phyloP scores from a whole-genome alignment of 1,284 basidiomycete species.

The Tremellales sp. region DNA sequence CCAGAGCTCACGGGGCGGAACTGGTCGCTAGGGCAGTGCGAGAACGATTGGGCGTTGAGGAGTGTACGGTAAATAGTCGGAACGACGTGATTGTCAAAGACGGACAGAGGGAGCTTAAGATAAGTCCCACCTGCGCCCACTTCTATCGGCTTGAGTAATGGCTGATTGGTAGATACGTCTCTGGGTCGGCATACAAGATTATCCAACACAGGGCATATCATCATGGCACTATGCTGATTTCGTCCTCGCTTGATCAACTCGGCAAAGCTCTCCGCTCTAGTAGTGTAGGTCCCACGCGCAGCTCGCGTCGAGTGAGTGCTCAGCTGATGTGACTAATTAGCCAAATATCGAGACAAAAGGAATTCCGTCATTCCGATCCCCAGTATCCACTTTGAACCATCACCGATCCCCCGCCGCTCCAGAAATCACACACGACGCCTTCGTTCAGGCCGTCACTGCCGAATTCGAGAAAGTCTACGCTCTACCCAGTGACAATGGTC shows the following conservation, averaged over 20 bases:
- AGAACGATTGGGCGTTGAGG: conserved; percentile 58
- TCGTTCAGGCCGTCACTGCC: conserved; percentile 65
- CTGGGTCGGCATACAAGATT: conserved; percentile 97
- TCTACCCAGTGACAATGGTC: background rate
- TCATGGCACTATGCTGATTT: conserved; percentile 98
- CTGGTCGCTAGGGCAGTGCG: conserved; percentile 74
- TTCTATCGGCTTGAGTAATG: background rate
- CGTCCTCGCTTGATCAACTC: conserved; percentile 66
- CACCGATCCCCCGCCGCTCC: conserved; percentile 46
- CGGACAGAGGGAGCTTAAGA: conserved; percentile 64
- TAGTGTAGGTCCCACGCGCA: conserved; percentile 55
- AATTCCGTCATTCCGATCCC: conserved; percentile 85
- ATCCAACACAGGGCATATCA: conserved; percentile 88
- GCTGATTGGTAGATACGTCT: conserved; percentile 64
- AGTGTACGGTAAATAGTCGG: conserved; percentile 77
- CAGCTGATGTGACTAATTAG: conserved; percentile 50
- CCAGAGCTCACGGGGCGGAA: conserved; percentile 72
- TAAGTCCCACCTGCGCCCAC: too few relatives aligned
- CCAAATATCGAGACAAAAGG: conserved; percentile 76
- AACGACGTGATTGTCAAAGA: conserved; percentile 78
- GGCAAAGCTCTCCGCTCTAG: conserved; percentile 67
- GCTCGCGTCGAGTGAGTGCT: background rate
- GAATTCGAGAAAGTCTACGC: conserved; percentile 68
- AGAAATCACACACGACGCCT: conserved; percentile 60
- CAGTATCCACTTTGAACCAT: conserved; percentile 77